These are phyloP conservation scores for Pichia sp. DNA, from an alignment of 1,139 yeast genomes.

Conservation along the genomic window DNA sequence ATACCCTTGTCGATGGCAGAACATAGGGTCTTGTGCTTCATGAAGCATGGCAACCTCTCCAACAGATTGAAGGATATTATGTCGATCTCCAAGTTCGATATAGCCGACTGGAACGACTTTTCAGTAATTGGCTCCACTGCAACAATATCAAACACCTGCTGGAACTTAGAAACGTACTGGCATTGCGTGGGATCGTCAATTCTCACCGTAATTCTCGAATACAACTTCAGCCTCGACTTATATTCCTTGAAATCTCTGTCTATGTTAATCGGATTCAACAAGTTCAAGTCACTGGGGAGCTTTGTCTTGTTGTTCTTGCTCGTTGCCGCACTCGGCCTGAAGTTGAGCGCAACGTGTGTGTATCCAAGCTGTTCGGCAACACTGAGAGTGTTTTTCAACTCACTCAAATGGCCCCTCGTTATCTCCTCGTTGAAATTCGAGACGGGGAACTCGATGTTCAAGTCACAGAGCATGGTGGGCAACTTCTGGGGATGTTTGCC, in stretches of 20 bases:
- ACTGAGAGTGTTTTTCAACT: slow-evolving; percentile 47
- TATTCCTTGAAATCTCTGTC: slow-evolving; percentile 30
- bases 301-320: slow-evolving; percentile 30
- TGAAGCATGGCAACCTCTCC: slow-evolving; percentile 65
- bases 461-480: slow-evolving; percentile 53
- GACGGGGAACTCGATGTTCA: slow-evolving; percentile 82
- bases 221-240: slow-evolving; percentile 48
- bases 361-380: slow-evolving; percentile 65
- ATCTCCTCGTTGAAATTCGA: slow-evolving; percentile 43
- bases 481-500: too few relatives aligned
- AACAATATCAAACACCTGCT: slow-evolving; percentile 66
- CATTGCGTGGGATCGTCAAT: slow-evolving; percentile 77
- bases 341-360: slow-evolving; percentile 70
- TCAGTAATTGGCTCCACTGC: slow-evolving; percentile 82
- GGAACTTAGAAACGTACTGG: slow-evolving; percentile 62
- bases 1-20: slow-evolving; percentile 82
- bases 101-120: slow-evolving; percentile 69
- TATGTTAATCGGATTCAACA: slow-evolving; percentile 38
- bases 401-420: slow-evolving; percentile 39
- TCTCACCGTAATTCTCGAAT: slow-evolving; percentile 68
- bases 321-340: slow-evolving; percentile 51
- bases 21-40: slow-evolving; percentile 81
- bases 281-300: slow-evolving; percentile 46
- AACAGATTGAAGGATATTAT: slow-evolving; percentile 68
- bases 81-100: slow-evolving; percentile 73